Evolutionary conservation across 2,329 filamentous ascomycete genomes (phyloP).

Genomic region (Penicillium palitans): DNA sequence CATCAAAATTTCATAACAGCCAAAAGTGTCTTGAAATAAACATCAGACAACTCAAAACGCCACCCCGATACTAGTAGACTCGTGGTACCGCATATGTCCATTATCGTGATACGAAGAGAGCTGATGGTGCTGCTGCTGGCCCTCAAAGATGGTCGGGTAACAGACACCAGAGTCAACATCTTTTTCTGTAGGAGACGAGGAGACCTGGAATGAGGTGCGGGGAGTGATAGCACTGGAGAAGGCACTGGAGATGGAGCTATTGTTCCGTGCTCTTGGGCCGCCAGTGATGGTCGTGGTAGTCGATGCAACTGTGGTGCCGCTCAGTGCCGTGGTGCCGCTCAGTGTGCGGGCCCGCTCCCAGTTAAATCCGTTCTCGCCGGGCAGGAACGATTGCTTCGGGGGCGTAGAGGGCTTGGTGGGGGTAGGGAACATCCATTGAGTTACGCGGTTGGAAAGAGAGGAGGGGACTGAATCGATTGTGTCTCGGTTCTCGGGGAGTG

Average conservation of each 20-base stretch:
- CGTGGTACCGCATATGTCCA: constrained; percentile 21
- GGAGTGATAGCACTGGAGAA: constrained; percentile 19
- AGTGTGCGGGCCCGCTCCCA: constrained; percentile 35
- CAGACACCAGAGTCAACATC: constrained; percentile 19
- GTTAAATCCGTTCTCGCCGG: constrained; percentile 21
- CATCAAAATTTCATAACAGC: background rate
- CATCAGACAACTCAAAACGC: constrained; percentile 29
- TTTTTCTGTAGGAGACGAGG: constrained; percentile 21
- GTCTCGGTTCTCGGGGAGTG: constrained; percentile 17
- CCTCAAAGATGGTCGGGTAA: constrained; percentile 31
- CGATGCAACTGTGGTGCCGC: constrained; percentile 38
- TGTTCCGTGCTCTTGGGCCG: constrained; percentile 17
- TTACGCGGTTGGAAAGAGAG: constrained; percentile 29
- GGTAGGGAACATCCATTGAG: constrained; percentile 35
- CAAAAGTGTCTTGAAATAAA: background rate
- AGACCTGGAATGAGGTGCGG: constrained; percentile 15
- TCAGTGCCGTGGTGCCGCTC: constrained; percentile 40
- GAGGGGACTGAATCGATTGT: constrained; percentile 17
- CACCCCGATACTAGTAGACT: constrained; percentile 31
- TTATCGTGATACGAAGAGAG: constrained; percentile 7
- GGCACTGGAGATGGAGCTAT: constrained; percentile 34
- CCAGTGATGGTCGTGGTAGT: constrained; percentile 28
- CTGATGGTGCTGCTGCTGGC: constrained; percentile 20
- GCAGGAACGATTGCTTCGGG: constrained; percentile 16
- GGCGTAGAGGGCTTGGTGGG: constrained; percentile 13